These are phyloP conservation scores for Entophlyctis luteolus DNA, from an alignment of 192 early-diverging fungal species.

Conservation along the genomic window DNA sequence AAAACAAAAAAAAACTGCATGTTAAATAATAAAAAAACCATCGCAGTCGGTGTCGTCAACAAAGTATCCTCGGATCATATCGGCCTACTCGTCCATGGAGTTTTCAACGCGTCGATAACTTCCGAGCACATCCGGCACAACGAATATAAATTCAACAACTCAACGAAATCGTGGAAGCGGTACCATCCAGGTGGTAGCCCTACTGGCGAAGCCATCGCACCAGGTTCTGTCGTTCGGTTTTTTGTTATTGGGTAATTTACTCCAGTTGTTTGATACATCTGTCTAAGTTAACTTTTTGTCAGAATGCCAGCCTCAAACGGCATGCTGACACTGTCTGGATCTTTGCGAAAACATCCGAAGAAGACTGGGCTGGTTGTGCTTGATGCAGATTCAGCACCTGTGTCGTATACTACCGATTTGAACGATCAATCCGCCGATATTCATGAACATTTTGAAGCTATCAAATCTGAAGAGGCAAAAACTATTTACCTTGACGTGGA, in stretches of 20 bases:
- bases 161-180: constrained; percentile 25
- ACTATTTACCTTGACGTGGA: constrained; percentile 17
- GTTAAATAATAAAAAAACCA: no score
- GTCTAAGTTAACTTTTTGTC: neutral
- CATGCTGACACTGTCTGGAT: constrained; percentile 77
- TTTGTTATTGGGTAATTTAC: constrained; percentile 63
- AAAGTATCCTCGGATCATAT: constrained; percentile 92
- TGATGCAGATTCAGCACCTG: constrained; percentile 14
- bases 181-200: constrained; percentile 26
- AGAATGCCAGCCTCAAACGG: constrained; percentile 78
- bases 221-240: constrained; percentile 67
- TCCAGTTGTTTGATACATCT: neutral
- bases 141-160: constrained; percentile 67
- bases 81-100: constrained; percentile 85
- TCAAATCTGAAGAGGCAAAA: neutral
- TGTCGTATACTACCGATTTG: constrained; percentile 15
- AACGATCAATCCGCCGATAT: neutral
- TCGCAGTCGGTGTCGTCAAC: constrained; percentile 76
- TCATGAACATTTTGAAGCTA: neutral
- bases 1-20: no score
- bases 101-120: constrained; percentile 94
- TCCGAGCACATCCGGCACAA: constrained; percentile 69
- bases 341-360: constrained; percentile 44
- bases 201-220: constrained; percentile 44
- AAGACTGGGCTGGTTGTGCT: constrained; percentile 34